Conservation (phyloP, 2,329 filamentous ascomycete species). For the Claviceps lovelessii region DNA sequence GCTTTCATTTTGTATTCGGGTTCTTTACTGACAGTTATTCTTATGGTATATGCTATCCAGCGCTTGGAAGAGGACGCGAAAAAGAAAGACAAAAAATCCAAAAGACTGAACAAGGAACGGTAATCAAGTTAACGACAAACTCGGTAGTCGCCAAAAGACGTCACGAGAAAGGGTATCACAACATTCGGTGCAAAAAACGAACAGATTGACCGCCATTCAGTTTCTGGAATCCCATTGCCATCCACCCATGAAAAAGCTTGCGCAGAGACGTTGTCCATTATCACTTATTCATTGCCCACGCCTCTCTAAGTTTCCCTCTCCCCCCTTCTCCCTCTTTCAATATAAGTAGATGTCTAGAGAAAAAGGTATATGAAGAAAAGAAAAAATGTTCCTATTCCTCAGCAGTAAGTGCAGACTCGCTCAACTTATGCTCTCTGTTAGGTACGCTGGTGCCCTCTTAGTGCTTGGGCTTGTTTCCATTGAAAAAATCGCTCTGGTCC, state of each 20-base stretch:
- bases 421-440: neutral
- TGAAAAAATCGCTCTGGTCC: constrained; percentile 2
- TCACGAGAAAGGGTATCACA: neutral
- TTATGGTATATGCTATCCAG: too few species aligned
- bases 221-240: too few species aligned
- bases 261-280: too few species aligned
- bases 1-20: too few species aligned
- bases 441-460: neutral
- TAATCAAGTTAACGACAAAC: too few species aligned
- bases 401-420: neutral
- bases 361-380: neutral
- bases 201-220: neutral
- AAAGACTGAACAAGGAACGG: too few species aligned
- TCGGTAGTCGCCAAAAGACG: too few species aligned
- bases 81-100: neutral
- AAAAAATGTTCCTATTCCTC: neutral
- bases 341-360: too few species aligned
- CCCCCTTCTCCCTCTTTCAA: too few species aligned
- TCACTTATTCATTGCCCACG: neutral
- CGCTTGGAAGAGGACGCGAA: too few species aligned
- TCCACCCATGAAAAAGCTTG: too few species aligned
- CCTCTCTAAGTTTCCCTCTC: neutral
- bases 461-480: neutral
- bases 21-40: too few species aligned
- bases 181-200: neutral